Conservation (phyloP, 352 stramenopile species). For the Phytophthora podocarpi region DNA sequence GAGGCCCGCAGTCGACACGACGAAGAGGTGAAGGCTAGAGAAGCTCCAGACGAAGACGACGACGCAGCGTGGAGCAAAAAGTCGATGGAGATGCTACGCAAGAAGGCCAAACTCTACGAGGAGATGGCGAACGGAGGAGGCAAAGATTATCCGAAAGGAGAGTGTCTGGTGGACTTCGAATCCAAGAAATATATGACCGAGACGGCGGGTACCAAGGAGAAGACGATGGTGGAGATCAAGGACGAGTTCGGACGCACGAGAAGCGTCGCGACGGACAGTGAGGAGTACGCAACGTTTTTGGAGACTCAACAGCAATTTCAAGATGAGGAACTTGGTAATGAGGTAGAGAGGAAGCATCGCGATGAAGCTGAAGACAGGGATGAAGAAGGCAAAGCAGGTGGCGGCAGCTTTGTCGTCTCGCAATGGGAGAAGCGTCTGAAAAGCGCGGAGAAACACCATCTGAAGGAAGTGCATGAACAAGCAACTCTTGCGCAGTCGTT, state of each 20-base stretch:
- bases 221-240: constrained; percentile 37
- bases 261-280: constrained; percentile 43
- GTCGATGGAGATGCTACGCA: constrained; percentile 63
- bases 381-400: constrained; percentile 9
- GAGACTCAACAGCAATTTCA: constrained; percentile 16
- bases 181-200: constrained; percentile 41
- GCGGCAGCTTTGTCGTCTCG: constrained; percentile 75
- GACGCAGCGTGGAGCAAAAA: constrained; percentile 62
- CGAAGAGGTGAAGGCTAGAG: constrained; percentile 46
- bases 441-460: constrained; percentile 57
- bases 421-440: constrained; percentile 85
- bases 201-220: neutral
- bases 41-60: constrained; percentile 63
- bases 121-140: constrained; percentile 50
- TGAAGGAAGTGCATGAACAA: constrained; percentile 70
- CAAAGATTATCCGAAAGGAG: constrained; percentile 25
- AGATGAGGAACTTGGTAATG: neutral
- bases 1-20: constrained; percentile 60
- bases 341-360: neutral
- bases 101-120: constrained; percentile 83
- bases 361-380: neutral
- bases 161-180: constrained; percentile 77
- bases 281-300: constrained; percentile 37
- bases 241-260: constrained; percentile 67
- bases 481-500: constrained; percentile 52